Base-by-base conservation (phyloP, 163 green algal species). In the Trebouxia gelatinosa region DNA sequence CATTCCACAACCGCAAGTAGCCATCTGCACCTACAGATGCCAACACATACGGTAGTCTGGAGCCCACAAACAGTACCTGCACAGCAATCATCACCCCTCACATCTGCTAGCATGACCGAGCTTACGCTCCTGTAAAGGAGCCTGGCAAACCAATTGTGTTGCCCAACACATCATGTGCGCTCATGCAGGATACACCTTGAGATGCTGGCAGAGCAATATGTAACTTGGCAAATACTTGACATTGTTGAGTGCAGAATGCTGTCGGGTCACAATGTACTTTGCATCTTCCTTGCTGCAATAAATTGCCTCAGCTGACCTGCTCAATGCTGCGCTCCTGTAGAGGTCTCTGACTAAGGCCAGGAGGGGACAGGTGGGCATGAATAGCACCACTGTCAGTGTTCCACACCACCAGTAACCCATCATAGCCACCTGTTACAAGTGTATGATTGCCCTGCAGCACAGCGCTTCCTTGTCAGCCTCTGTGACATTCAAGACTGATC, bases 11-110 rank as follows among this genome's bases (percentile, higher is more conserved):
- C 38, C 83, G 77, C 59, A 87, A 28, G 51, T 50, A 86, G 6
- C 87, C 66, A 65, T 91, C 87, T 28, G 83, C 87, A 31, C 82
- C 80, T 34, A 87, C 86, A 43, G 83, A 77, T 46, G 85, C 80
- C 38, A 90, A 75, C 23, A 90, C 59, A 34, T 83, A 78, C 2
- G 62, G 59, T 75, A 84, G 50, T 7, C 40, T 40, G 6, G 54
- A 78, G 7, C 74, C 50, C 32, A 91, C 46, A 72, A 91, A 91
- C 5, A 54, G 9, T 0, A 78, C 48, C 71, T 78, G 71, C 32
- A 7, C 6, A 34, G 51, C 35, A 9, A 5, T n/a, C n/a, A n/a
- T n/a, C n/a, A n/a, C n/a, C n/a, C n/a, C n/a, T n/a, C n/a, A n/a
- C n/a, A n/a, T n/a, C n/a, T n/a, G n/a, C n/a, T n/a, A n/a, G n/a